Base-by-base conservation (phyloP, 169 alveolate genomes). In the Plasmodium vivax region DNA sequence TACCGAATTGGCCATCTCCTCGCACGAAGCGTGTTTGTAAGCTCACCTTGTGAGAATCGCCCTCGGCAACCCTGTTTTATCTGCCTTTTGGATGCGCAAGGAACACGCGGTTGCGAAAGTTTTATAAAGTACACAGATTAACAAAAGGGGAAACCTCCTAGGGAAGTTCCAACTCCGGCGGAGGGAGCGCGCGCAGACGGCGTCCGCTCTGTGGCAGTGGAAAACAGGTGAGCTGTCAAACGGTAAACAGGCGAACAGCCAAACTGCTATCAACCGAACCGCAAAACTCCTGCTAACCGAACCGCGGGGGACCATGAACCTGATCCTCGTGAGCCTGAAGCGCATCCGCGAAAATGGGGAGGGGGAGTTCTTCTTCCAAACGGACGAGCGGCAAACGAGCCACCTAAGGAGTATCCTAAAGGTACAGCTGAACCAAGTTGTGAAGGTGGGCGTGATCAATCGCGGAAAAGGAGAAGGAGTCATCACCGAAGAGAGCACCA, bases 401-500 rank as follows among this genome's bases (percentile, higher is more conserved):
- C 94, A 90, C 68, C 81, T 90, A 90, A 90, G 74, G 56, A 90
- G 16, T 56, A 90, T 90, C 36, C 72, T 90, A 90, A 90, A 90
- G 38, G 94, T 90, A 1, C 30, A 80, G 4, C 12, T 81, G 36
- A 90, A 81, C 54, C 94, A 90, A 23, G 27, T 41, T 10, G 73
- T 90, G 27, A 90, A 90, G 38, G 92, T 90, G 32, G 94, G 94
- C 7, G 94, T 90, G 14, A 90, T 90, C 30, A 90, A 90, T 47
- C 81, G 74, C 45, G 94, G 94, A 7, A 90, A 90, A 58, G 94
- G 94, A 9, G 94, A 90, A 90, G 94, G 94, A 71, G 36, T 58
- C 2, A 68, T 90, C 41, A 43, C 82, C 36, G 91, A 90, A 45
- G 88, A 90, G 23, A 82, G 36, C 56, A 80, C 14, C 3, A 54